These are phyloP conservation scores for Pinus albicaulis DNA, from an alignment of 75 land plant genomes.

Conservation along the genomic window DNA sequence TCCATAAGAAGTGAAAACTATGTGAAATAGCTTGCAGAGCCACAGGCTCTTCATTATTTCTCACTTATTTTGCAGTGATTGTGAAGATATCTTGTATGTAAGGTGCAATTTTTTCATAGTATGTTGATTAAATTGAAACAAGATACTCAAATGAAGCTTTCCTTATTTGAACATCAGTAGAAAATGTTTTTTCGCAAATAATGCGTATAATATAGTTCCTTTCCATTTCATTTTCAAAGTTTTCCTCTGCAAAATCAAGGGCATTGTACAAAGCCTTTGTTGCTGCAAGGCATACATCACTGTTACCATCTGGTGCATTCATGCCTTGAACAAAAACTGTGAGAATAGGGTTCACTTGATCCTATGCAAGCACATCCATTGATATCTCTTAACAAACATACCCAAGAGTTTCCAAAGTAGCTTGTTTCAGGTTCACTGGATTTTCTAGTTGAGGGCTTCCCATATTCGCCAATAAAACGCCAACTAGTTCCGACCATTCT, in stretches of 20 bases:
- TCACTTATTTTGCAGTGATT: slow-evolving; percentile 57
- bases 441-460: slow-evolving; percentile 25
- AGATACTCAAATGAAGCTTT: slow-evolving; percentile 74
- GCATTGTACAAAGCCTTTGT: too few relatives aligned
- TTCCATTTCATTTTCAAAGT: too few relatives aligned
- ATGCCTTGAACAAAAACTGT: slow-evolving; percentile 83
- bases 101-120: slow-evolving; percentile 61
- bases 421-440: slow-evolving; percentile 45
- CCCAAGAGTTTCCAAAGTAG: slow-evolving; percentile 73
- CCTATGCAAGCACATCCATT: slow-evolving; percentile 58
- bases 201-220: too few relatives aligned
- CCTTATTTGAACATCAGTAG: slow-evolving; percentile 50
- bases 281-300: too few relatives aligned
- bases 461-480: too few relatives aligned
- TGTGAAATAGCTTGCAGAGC: slow-evolving; percentile 80
- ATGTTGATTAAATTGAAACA: slow-evolving; percentile 60
- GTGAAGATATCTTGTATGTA: slow-evolving; percentile 59
- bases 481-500: too few relatives aligned
- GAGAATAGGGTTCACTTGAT: slow-evolving; percentile 73
- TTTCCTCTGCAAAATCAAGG: too few relatives aligned
- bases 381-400: slow-evolving; percentile 82
- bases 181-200: slow-evolving; percentile 59
- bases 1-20: too few relatives aligned
- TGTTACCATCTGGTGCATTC: slow-evolving; percentile 29
- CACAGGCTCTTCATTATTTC: too few relatives aligned